Base-by-base conservation (phyloP, 805 yeast genomes). In the Blastobotrys peoriensis region DNA sequence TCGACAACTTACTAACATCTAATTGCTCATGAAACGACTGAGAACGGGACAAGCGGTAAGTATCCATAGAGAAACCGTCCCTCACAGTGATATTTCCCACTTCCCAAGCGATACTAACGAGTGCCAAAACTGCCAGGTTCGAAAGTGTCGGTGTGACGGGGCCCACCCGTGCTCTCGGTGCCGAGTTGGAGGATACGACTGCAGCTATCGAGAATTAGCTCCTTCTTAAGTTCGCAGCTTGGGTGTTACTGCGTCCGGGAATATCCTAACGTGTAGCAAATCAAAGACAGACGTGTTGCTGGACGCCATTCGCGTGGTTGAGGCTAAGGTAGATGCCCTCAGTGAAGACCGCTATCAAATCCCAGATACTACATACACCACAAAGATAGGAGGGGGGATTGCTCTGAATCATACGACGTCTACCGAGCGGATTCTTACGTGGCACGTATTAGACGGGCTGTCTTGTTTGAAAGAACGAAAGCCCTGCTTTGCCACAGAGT, bases 381-480 rank as follows among this genome's bases (percentile, higher is more conserved):
- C 48, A 45, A 22, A 45, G 37, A 10, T 45, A 45, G 5, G 48
- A n/a, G n/a, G n/a, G n/a, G n/a, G n/a, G n/a, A n/a, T n/a, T n/a
- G n/a, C n/a, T n/a, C n/a, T n/a, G n/a, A n/a, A n/a, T n/a, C n/a
- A n/a, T n/a, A n/a, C n/a, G n/a, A n/a, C n/a, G n/a, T n/a, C 45
- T 3, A 45, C 44, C 13, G 41, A 45, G 27, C 33, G 41, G 20
- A 13, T 45, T 18, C 45, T 45, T 28, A 22, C 15, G 4, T 41
- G 37, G 25, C 36, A 33, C 10, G 41, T 36, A 6, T 45, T 45
- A 20, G 42, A 37, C 16, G 34, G 23, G 15, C 20, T 45, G 13
- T 38, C 48, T 1, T 30, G 28, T 30, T 15, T 45, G 4, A 45
- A 38, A 8, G n/a, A 27, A n/a, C 15, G 36, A 30, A 40, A 38